Conservation (phyloP, 371 early-diverging fungal genomes). For the Mucor lusitanicus region DNA sequence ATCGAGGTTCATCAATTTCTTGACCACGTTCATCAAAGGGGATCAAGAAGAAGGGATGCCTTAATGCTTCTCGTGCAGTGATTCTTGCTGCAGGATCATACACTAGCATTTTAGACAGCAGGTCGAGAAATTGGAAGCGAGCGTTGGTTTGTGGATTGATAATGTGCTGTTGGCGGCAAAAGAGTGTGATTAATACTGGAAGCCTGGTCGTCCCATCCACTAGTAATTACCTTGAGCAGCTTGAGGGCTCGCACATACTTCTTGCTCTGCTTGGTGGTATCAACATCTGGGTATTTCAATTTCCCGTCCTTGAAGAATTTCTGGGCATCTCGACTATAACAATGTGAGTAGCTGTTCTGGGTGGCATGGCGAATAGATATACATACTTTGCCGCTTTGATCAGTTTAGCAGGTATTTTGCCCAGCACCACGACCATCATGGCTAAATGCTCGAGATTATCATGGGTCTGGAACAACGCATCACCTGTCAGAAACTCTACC, state of each 20-base stretch:
- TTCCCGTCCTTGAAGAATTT: conserved; percentile 63
- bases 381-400: conserved; percentile 19
- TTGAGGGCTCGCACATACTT: conserved; percentile 69
- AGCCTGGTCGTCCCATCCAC: too few species aligned
- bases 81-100: conserved; percentile 88
- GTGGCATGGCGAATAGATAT: not conserved
- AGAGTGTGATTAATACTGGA: too few species aligned
- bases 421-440: conserved; percentile 74
- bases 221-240: conserved; percentile 59
- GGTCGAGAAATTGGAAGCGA: conserved; percentile 53
- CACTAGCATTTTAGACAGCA: conserved; percentile 78
- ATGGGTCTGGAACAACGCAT: conserved; percentile 93
- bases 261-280: conserved; percentile 64
- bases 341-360: not conserved
- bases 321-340: conserved; percentile 47
- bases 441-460: conserved; percentile 81
- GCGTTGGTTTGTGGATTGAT: conserved; percentile 33
- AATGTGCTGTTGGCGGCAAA: too few species aligned
- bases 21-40: conserved; percentile 36
- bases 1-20: conserved; percentile 15
- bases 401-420: conserved; percentile 30
- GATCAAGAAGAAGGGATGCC: conserved; percentile 79
- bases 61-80: conserved; percentile 81
- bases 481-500: conserved; percentile 92
- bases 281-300: conserved; percentile 67